These are phyloP conservation scores for Protomyces lactucae-debilis DNA, from an alignment of 1,139 yeast species.

Conservation along the genomic window DNA sequence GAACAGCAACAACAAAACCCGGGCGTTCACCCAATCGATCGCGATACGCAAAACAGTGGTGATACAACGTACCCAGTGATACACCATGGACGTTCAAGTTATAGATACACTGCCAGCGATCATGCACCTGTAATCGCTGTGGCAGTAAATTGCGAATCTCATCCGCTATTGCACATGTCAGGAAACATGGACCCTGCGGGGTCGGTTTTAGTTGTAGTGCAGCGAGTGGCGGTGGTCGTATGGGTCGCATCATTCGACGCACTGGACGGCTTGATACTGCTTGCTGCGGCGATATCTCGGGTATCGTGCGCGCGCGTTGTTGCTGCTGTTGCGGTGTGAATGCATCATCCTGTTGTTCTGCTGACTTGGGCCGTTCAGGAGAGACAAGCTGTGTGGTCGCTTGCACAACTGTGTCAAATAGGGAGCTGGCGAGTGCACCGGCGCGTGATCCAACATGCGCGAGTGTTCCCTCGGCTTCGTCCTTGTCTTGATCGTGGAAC, in stretches of 20 bases:
- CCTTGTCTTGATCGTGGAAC: neutral
- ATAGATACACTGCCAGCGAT: conserved; percentile 65
- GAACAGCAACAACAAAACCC: conserved; percentile 37
- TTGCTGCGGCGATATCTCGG: neutral
- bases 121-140: conserved; percentile 47
- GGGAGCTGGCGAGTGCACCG: neutral
- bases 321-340: neutral
- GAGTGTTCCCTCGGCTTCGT: neutral
- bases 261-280: neutral
- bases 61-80: conserved; percentile 69
- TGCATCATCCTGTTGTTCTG: neutral
- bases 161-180: conserved; percentile 60
- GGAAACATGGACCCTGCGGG: conserved; percentile 50
- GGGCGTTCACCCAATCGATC: conserved; percentile 35
- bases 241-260: conserved; percentile 11
- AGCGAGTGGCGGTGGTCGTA: conserved; percentile 43
- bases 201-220: conserved; percentile 47
- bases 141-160: conserved; percentile 73
- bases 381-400: neutral
- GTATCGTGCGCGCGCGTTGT: neutral
- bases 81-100: conserved; percentile 90
- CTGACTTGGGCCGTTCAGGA: neutral
- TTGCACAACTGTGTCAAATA: neutral
- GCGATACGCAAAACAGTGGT: conserved; percentile 40
- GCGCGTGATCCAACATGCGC: neutral